Evolutionary conservation across 2,329 filamentous ascomycete species (phyloP), one percentile per base, ranked within the genome.

Genomic region (Colletotrichum sp.): DNA sequence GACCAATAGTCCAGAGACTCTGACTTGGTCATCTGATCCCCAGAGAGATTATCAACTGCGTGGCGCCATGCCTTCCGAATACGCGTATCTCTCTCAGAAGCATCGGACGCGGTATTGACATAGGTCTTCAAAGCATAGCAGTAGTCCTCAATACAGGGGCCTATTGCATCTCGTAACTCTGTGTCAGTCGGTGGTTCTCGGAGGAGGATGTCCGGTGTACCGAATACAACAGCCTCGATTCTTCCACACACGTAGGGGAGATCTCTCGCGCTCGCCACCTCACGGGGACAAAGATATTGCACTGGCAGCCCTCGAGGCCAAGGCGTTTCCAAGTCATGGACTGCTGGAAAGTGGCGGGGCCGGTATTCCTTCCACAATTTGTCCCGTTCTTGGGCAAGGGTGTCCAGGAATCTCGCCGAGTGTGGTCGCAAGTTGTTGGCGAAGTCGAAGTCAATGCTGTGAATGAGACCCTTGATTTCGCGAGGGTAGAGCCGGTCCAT

Each of bases 1-100:
- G 18, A 10, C 71, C 57, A 73, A n/a, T 69, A 63, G 13, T 30
- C 39, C 8, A 64, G 16, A 16, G 65, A 39, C 24, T 81, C 74
- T 3, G 74, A 74, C n/a, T 76, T 75, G 12, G 79, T 66, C 68
- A 2, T 72, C 30, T 1, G 66, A n/a, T 2, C 1, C 26, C 64
- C 57, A 7, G 28, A 39, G 13, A 73, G 39, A 9, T 49, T 36
- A 6, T 69, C 57, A 3, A 73, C 30, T 5, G 55, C 64, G 32
- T 69, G 71, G 6, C 65, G 39, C 71, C 71, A 73, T 28, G 44
- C 66, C 59, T 63, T 69, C 2, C 71, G 71, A 55, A 55, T 9
- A 18, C 57, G 71, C 5, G 28, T 18, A 12, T 73, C 36, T 6
- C 28, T 57, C 9, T 44, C 34, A 36, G 6, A 32, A 18, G 9